phyloP scores from a whole-genome alignment of 1,139 yeast genomes.

The Pichia cactophila region DNA sequence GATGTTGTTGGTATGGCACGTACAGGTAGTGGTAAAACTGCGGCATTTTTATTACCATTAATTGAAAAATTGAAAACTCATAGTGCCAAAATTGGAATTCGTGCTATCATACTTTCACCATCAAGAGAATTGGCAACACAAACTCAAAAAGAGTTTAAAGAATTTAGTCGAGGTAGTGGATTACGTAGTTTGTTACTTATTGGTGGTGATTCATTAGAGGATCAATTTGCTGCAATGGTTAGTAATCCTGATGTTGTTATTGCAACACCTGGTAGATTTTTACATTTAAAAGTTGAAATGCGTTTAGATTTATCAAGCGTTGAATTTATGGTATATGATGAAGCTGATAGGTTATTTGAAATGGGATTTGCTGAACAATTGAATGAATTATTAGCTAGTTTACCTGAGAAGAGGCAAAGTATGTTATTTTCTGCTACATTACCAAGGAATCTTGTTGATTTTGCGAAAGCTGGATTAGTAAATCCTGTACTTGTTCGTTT shows the following conservation, averaged over 20 bases:
- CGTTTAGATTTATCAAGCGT: conserved; percentile 70
- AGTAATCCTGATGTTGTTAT: conserved; percentile 88
- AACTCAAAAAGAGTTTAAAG: conserved; percentile 82
- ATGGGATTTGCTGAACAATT: conserved; percentile 95
- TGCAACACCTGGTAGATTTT: conserved; percentile 96
- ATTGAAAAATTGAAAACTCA: conserved; percentile 78
- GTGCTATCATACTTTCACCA: conserved; percentile 86
- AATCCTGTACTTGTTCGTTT: conserved; percentile 89
- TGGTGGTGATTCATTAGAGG: conserved; percentile 97
- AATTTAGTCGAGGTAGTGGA: conserved; percentile 78
- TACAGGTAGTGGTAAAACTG: conserved; percentile 98
- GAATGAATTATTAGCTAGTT: conserved; percentile 76
- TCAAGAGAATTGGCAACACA: conserved; percentile 93
- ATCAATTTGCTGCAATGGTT: conserved; percentile 90
- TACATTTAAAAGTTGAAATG: conserved; percentile 96
- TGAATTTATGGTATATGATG: conserved; percentile 92
- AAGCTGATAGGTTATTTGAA: conserved; percentile 95
- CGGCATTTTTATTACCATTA: conserved; percentile 92
- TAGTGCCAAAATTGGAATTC: conserved; percentile 79
- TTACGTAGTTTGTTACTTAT: conserved; percentile 72
- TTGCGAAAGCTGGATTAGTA: conserved; percentile 91
- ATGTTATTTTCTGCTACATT: conserved; percentile 90
- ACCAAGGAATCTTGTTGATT: conserved; percentile 86
- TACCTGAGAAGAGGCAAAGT: conserved; percentile 81
- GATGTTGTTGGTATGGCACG: conserved; percentile 99